Conservation (phyloP, 1,284 basidiomycete species). For the Apiotrichum domesticum region DNA sequence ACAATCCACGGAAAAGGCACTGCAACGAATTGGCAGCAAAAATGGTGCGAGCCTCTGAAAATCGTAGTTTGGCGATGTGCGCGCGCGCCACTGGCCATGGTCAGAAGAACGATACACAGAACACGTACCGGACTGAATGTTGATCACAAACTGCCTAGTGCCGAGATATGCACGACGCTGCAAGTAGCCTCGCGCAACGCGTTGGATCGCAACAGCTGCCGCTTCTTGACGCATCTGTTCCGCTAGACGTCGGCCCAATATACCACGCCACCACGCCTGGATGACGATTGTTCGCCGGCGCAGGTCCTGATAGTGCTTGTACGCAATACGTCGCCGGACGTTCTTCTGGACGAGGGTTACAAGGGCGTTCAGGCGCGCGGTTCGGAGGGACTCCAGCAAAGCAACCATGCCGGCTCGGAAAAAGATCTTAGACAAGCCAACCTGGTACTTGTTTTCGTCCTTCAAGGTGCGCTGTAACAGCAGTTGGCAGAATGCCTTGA, state of each 20-base stretch:
- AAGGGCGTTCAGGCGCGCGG: slow-evolving; percentile 78
- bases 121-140: slow-evolving; percentile 77
- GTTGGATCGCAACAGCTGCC: slow-evolving; percentile 74
- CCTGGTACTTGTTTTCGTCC: slow-evolving; percentile 94
- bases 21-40: slow-evolving; percentile 73
- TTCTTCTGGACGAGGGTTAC: slow-evolving; percentile 98
- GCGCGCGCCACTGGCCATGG: slow-evolving; percentile 67
- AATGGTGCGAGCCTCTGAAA: slow-evolving; percentile 57
- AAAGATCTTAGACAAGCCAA: slow-evolving; percentile 96
- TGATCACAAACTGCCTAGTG: slow-evolving; percentile 60
- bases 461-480: slow-evolving; percentile 82
- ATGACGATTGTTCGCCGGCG: slow-evolving; percentile 72
- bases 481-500: slow-evolving; percentile 72
- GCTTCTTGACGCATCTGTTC: slow-evolving; percentile 65
- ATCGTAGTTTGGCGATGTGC: slow-evolving; percentile 63
- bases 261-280: slow-evolving; percentile 90
- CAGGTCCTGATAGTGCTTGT: slow-evolving; percentile 71
- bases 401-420: slow-evolving; percentile 99
- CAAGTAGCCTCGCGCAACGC: slow-evolving; percentile 62
- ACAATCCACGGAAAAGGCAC: slow-evolving; percentile 81
- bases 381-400: slow-evolving; percentile 85
- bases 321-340: slow-evolving; percentile 75
- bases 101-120: background rate
- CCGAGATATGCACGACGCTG: slow-evolving; percentile 67
- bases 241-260: slow-evolving; percentile 67